These are phyloP conservation scores for Hypoxylon subgilvum DNA, from an alignment of 495 filamentous ascomycete genomes.

Conservation along the genomic window DNA sequence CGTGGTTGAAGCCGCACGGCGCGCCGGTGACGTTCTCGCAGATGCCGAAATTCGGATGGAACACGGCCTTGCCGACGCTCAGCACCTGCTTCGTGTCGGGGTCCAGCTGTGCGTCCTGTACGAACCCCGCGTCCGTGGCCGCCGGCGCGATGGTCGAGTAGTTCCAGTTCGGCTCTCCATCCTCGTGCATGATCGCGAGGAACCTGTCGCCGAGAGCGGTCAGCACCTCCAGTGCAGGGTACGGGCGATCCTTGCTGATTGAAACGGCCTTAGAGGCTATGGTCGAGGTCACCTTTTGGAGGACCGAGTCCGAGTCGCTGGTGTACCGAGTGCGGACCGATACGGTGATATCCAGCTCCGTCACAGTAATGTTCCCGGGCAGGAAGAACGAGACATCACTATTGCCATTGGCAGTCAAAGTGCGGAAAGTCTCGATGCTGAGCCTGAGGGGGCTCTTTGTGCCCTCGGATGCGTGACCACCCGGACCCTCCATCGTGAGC, in stretches of 20 bases:
- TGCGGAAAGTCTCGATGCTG: constrained; percentile 33
- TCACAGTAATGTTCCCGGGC: constrained; percentile 30
- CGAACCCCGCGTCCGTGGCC: constrained; percentile 33
- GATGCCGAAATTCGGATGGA: constrained; percentile 61
- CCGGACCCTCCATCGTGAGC: constrained; percentile 31
- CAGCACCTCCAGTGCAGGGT: constrained; percentile 34
- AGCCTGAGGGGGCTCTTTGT: constrained; percentile 32
- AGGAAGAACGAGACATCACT: constrained; percentile 30
- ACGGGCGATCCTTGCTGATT: constrained; percentile 30
- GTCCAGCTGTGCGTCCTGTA: constrained; percentile 50
- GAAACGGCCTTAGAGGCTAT: not conserved
- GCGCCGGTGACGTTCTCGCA: constrained; percentile 29
- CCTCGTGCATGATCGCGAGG: constrained; percentile 41
- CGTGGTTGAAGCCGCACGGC: constrained; percentile 52
- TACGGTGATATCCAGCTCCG: constrained; percentile 32
- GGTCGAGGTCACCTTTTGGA: constrained; percentile 17
- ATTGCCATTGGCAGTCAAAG: constrained; percentile 6
- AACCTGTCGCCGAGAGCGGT: constrained; percentile 23
- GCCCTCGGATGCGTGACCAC: constrained; percentile 37
- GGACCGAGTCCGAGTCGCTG: constrained; percentile 19
- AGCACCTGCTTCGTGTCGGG: constrained; percentile 33
- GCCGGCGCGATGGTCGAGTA: constrained; percentile 39
- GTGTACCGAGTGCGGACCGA: constrained; percentile 36
- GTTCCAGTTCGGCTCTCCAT: constrained; percentile 52
- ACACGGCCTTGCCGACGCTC: constrained; percentile 56